Evolutionary conservation across 2,329 filamentous ascomycete species (phyloP).

Genomic region (Hortaea werneckii): DNA sequence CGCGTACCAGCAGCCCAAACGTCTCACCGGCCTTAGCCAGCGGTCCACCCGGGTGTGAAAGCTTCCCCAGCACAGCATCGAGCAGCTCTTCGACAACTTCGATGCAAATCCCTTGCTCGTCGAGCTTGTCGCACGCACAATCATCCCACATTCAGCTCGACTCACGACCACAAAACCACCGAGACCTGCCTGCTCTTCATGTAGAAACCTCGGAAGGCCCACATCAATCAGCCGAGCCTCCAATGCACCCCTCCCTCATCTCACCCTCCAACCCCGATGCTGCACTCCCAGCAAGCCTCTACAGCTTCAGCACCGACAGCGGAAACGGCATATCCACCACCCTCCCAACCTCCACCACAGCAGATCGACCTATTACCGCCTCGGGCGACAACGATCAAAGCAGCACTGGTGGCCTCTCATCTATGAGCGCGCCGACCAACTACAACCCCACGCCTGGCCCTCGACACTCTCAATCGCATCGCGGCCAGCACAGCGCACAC

Average conservation of each 20-base stretch:
- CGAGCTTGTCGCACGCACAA: slow-evolving; percentile 6
- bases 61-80: slow-evolving; percentile 6
- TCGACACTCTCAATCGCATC: no score
- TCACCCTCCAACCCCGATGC: slow-evolving; percentile 8
- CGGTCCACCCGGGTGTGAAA: background rate
- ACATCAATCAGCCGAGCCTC: no score
- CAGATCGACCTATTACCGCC: no score
- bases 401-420: no score
- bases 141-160: background rate
- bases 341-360: no score
- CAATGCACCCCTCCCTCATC: background rate
- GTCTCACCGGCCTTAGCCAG: slow-evolving; percentile 10
- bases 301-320: slow-evolving; percentile 19
- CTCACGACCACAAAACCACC: background rate
- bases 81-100: slow-evolving; percentile 8
- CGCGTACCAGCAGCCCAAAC: slow-evolving; percentile 14
- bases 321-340: slow-evolving; percentile 2
- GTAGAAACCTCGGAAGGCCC: no score
- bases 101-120: slow-evolving; percentile 15
- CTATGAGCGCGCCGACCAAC: no score
- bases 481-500: slow-evolving; percentile 17
- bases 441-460: no score
- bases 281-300: slow-evolving; percentile 13
- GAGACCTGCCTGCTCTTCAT: slow-evolving; percentile 6
- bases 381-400: no score